Evolutionary conservation across 2,329 filamentous ascomycete genomes (phyloP), one percentile per base, ranked within the genome.

Genomic region (Ascochyta rabiei): DNA sequence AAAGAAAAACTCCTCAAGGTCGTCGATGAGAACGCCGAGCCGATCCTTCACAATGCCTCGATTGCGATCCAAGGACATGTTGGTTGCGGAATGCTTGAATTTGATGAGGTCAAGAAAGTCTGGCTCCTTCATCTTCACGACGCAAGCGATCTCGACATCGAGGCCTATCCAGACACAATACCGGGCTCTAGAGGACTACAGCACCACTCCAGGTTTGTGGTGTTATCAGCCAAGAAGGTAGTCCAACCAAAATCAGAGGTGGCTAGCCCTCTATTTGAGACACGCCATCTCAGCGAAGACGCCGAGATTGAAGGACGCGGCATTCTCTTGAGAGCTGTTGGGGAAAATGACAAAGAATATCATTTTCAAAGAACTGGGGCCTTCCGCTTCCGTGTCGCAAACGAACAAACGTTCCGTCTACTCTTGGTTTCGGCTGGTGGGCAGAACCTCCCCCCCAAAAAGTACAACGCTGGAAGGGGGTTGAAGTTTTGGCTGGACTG

Each of bases 21-120:
- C 5, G 24, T 57, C 1, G 35, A 57, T 31, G 42, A 50, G n/a
- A 42, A 63, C 12, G 51, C 41, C 3, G 46, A 62, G 50, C 63
- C 63, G 21, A 40, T 52, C 8, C 58, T 64, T 38, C 38, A 56
- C 26, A 53, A 33, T 33, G 45, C 30, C 24, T 61, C 59, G 3
- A 60, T 66, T 31, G 40, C 43, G 3, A 60, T 66, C 26, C 57
- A 64, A 48, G 61, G 61, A n/a, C 56, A 61, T 35, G 40, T 64
- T n/a, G 53, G 53, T 37, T 49, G 42, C 5, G 63, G 54, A 3
- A 38, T 19, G 21, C 46, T 66, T 4, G 13, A 37, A 23, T 40
- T 48, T 18, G 40, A 57, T 12, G 31, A 43, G 6, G 18, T n/a
- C 12, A 47, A 24, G 12, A 48, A 53, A 7, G 41, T 24, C n/a